Percentiles rank a stretch among this genome's conserved stretches.
Evolutionary conservation across 805 yeast genomes (phyloP).

Genomic region (Saccharomycopsis sp.): DNA sequence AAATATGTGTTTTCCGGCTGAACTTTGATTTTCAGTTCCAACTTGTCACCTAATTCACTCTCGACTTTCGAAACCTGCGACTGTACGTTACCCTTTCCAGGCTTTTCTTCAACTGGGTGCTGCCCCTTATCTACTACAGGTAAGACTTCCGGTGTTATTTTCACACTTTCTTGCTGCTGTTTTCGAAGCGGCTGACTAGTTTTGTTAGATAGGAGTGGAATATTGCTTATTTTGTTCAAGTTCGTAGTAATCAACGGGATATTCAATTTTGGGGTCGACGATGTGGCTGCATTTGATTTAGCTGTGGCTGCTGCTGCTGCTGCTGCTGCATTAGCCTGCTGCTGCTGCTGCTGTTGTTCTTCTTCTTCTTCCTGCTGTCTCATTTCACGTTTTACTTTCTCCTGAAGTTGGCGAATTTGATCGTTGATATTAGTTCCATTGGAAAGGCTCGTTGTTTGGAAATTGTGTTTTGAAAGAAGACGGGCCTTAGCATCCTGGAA

Average conservation of each 20-base stretch:
- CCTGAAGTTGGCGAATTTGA: conserved; percentile 10
- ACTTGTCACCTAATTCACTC: too few relatives aligned
- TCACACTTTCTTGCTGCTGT: background rate
- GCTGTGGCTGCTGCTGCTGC: background rate
- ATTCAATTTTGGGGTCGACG: conserved; percentile 12
- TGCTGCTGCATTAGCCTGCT: background rate
- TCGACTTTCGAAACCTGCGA: too few relatives aligned
- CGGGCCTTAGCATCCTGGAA: conserved; percentile 5
- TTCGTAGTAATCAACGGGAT: conserved; percentile 18
- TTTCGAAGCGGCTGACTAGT: background rate
- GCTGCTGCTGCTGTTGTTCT: background rate
- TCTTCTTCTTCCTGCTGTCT: background rate
- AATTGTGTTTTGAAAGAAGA: conserved; percentile 2
- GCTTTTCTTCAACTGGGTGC: too few relatives aligned
- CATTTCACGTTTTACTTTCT: conserved; percentile 4
- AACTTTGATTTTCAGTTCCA: too few relatives aligned
- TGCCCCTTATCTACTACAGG: too few relatives aligned
- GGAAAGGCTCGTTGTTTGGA: background rate
- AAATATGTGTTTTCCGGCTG: too few relatives aligned
- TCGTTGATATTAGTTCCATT: conserved; percentile 7
- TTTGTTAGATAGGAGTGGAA: background rate
- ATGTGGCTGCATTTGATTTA: background rate
- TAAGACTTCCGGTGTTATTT: too few relatives aligned
- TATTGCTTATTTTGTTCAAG: conserved; percentile 5
- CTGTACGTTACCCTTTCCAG: too few relatives aligned